phyloP scores from a whole-genome alignment of 371 early-diverging fungal genomes.

The Coemansia sp. region DNA sequence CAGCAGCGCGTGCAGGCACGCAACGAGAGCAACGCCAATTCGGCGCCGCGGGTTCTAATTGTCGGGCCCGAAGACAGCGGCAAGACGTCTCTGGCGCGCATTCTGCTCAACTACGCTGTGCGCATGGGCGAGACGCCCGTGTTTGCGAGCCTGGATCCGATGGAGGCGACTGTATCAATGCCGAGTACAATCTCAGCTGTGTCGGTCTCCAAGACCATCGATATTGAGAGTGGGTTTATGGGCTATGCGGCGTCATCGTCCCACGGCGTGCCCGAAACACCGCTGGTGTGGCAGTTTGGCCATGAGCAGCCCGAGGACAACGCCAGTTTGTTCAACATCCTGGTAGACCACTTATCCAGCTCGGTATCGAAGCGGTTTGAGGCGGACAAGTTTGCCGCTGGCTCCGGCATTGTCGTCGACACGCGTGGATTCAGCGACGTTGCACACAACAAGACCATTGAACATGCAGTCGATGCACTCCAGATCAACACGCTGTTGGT shows the following conservation, averaged over 20 bases:
- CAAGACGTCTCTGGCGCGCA: conserved; percentile 82
- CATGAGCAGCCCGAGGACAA: conserved; percentile 75
- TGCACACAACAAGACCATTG: conserved; percentile 63
- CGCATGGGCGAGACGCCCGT: conserved; percentile 73
- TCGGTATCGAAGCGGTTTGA: conserved; percentile 66
- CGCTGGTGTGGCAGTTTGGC: conserved; percentile 92
- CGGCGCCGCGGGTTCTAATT: conserved; percentile 65
- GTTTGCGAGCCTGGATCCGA: conserved; percentile 83
- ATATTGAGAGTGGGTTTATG: conserved; percentile 86
- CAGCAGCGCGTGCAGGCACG: conserved; percentile 64
- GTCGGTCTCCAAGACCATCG: conserved; percentile 70
- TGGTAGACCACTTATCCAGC: conserved; percentile 63
- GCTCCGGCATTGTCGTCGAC: conserved; percentile 55
- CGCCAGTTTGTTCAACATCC: conserved; percentile 67
- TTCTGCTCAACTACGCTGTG: conserved; percentile 81
- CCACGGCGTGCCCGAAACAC: conserved; percentile 68
- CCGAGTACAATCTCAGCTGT: conserved; percentile 86
- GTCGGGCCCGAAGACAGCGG: conserved; percentile 91
- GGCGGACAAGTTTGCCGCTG: conserved; percentile 61
- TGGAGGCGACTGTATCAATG: conserved; percentile 72
- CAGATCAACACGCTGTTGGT: conserved; percentile 81
- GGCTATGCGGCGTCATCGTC: conserved; percentile 64
- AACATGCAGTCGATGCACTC: conserved; percentile 58
- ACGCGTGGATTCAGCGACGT: conserved; percentile 55
- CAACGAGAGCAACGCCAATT: neutral